A percentile compares a stretch with the other conserved stretches of the same genome.
Conservation (phyloP, 805 yeast genomes). For the Starmerella powellii region DNA sequence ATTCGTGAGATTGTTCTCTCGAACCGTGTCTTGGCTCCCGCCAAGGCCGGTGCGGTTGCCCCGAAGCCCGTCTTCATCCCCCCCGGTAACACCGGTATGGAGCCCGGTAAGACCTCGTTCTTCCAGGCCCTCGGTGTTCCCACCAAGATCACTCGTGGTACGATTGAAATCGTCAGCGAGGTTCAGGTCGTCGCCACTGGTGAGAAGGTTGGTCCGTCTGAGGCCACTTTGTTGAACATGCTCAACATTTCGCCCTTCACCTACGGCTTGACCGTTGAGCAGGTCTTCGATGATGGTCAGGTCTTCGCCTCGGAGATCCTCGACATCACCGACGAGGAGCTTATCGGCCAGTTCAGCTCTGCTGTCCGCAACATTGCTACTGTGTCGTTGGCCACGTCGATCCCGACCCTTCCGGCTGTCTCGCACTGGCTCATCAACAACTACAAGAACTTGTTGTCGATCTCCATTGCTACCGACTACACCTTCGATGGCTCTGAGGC, state of each 20-base stretch:
- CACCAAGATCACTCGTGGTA: constrained; percentile 99
- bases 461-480: constrained; percentile 97
- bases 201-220: constrained; percentile 94
- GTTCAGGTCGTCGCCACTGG: constrained; percentile 87
- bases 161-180: constrained; percentile 96
- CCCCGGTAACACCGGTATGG: constrained; percentile 99
- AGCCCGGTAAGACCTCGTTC: constrained; percentile 99
- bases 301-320: constrained; percentile 92
- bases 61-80: constrained; percentile 96
- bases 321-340: constrained; percentile 97
- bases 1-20: constrained; percentile 77
- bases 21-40: constrained; percentile 99
- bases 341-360: constrained; percentile 77
- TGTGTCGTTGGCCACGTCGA: constrained; percentile 91
- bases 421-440: constrained; percentile 97
- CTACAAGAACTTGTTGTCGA: constrained; percentile 97
- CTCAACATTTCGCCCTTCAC: constrained; percentile 99
- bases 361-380: constrained; percentile 92
- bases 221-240: constrained; percentile 97
- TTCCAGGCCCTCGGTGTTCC: constrained; percentile 99
- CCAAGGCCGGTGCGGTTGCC: constrained; percentile 99
- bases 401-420: constrained; percentile 99
- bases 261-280: constrained; percentile 92
- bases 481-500: constrained; percentile 98
- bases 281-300: constrained; percentile 98